Percentiles rank a stretch among this genome's conserved stretches.
phyloP scores from a whole-genome alignment of 768 basidiomycete species.

The Suillus bovinus region DNA sequence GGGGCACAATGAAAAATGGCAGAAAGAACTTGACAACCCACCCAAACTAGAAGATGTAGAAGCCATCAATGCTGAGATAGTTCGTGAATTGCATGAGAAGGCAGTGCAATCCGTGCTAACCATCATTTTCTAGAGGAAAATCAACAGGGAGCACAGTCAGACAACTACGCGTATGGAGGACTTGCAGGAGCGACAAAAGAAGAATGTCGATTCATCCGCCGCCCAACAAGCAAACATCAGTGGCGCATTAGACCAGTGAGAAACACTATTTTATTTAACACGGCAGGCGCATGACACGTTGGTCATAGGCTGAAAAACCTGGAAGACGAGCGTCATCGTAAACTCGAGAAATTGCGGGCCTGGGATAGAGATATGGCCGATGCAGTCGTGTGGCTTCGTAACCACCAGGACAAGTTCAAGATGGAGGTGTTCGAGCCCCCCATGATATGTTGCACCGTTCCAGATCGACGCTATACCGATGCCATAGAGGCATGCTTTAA shows the following conservation, averaged over 20 bases:
- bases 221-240: conserved; percentile 34
- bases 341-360: conserved; percentile 49
- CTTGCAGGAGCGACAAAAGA: conserved; percentile 40
- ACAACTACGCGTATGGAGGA: conserved; percentile 30
- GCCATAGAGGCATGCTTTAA: conserved; percentile 77
- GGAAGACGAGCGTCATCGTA: conserved; percentile 56
- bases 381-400: conserved; percentile 72
- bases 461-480: conserved; percentile 58
- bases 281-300: neutral
- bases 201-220: conserved; percentile 36
- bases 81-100: conserved; percentile 28
- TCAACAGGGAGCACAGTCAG: conserved; percentile 28
- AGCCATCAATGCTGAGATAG: conserved; percentile 46
- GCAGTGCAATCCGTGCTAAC: neutral
- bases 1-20: conserved; percentile 46
- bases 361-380: conserved; percentile 64
- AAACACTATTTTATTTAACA: neutral
- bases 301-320: conserved; percentile 51
- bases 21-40: conserved; percentile 51
- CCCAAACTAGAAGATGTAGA: conserved; percentile 50
- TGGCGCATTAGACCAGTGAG: conserved; percentile 31
- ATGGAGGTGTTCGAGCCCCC: conserved; percentile 89
- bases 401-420: conserved; percentile 64
- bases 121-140: conserved; percentile 21
- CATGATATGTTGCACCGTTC: conserved; percentile 67